Evolutionary conservation across 495 filamentous ascomycete species (phyloP).

Genomic region (Talaromyces trachyspermus): DNA sequence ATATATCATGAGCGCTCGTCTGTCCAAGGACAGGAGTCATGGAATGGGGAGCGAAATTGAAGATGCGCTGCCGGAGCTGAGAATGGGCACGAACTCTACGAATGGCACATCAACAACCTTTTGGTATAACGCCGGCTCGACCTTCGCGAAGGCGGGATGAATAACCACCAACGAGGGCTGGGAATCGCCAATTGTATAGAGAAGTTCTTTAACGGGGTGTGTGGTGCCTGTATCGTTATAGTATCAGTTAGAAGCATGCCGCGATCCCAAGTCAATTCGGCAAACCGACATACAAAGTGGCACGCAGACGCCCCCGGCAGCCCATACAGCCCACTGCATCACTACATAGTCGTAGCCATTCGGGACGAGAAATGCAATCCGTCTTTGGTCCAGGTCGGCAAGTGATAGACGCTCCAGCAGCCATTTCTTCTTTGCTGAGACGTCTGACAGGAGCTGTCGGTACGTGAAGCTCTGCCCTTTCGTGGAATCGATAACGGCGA

Average conservation of each 20-base stretch:
- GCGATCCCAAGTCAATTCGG: background rate
- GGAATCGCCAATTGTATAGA: slow-evolving; percentile 37
- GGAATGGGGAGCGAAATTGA: slow-evolving; percentile 26
- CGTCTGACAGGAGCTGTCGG: slow-evolving; percentile 68
- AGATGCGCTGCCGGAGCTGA: slow-evolving; percentile 10
- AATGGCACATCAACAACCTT: slow-evolving; percentile 23
- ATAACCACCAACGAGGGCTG: slow-evolving; percentile 36
- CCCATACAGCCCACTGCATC: slow-evolving; percentile 43
- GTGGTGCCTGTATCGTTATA: slow-evolving; percentile 31
- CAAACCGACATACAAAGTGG: slow-evolving; percentile 26
- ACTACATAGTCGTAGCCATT: slow-evolving; percentile 94
- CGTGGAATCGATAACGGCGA: slow-evolving; percentile 65
- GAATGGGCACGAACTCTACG: slow-evolving; percentile 26
- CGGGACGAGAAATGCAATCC: slow-evolving; percentile 76
- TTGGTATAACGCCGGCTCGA: slow-evolving; percentile 25
- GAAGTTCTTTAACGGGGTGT: slow-evolving; percentile 34
- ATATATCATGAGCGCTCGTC: slow-evolving; percentile 39
- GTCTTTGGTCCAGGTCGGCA: slow-evolving; percentile 58
- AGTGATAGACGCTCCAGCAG: slow-evolving; percentile 44
- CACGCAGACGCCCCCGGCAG: slow-evolving; percentile 36
- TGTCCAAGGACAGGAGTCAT: slow-evolving; percentile 20
- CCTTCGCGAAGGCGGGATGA: slow-evolving; percentile 31
- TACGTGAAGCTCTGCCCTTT: slow-evolving; percentile 71
- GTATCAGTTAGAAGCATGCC: background rate
- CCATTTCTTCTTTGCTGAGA: slow-evolving; percentile 55